Conservation (phyloP, 2,329 filamentous ascomycete species). For the Botrytis deweyae region DNA sequence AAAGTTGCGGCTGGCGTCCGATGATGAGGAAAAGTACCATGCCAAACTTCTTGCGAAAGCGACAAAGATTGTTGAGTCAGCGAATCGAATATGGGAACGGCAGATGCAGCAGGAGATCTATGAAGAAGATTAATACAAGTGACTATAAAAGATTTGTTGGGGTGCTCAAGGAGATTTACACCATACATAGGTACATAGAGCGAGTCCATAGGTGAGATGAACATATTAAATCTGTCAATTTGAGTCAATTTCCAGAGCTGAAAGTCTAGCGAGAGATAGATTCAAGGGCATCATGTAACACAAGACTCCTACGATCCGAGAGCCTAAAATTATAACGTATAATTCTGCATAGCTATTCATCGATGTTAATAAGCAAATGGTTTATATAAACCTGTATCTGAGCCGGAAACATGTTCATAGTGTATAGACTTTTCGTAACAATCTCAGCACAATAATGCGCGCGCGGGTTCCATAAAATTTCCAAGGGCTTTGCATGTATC, state of each 20-base stretch:
- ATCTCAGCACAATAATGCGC: neutral
- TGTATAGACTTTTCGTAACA: neutral
- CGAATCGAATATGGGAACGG: constrained; percentile 63
- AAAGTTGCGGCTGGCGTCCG: constrained; percentile 56
- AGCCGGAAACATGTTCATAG: neutral
- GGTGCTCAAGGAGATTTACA: neutral
- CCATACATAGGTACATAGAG: neutral
- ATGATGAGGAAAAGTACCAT: constrained; percentile 58
- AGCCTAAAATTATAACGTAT: neutral
- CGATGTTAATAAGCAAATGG: neutral
- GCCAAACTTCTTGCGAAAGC: constrained; percentile 67
- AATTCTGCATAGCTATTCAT: neutral
- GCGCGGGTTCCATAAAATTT: neutral
- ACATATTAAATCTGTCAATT: neutral
- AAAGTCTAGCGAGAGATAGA: neutral
- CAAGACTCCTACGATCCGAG: neutral
- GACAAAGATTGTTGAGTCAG: constrained; percentile 65
- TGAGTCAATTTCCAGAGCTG: neutral
- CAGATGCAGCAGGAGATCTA: constrained; percentile 32
- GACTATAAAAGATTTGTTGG: neutral
- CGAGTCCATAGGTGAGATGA: neutral
- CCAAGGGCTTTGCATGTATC: neutral
- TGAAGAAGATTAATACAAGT: constrained; percentile 24
- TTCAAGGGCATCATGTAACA: neutral
- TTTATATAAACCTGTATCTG: neutral